phyloP scores from a whole-genome alignment of 768 basidiomycete genomes.

The Lentinula edodes region DNA sequence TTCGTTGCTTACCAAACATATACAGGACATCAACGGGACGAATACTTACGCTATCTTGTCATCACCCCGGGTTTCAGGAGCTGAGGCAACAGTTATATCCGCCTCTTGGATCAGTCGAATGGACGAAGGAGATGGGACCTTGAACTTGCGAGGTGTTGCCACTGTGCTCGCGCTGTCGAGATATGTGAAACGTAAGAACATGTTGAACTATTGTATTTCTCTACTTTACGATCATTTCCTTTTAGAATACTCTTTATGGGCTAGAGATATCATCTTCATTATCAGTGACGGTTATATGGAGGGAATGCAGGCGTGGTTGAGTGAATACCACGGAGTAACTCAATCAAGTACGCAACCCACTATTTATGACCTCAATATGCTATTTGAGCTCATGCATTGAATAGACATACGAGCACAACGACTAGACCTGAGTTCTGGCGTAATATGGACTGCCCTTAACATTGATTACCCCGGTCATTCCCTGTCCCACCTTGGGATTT shows the following conservation, averaged over 20 bases:
- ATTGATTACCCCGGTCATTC: conserved; percentile 97
- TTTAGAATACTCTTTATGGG: conserved; percentile 85
- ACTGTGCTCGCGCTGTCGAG: conserved; percentile 80
- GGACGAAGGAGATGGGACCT: conserved; percentile 47
- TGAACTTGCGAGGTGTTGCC: conserved; percentile 84
- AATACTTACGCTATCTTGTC: conserved; percentile 81
- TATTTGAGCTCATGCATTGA: background rate
- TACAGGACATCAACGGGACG: conserved; percentile 53
- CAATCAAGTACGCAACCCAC: conserved; percentile 48
- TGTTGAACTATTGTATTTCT: background rate
- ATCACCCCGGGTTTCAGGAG: conserved; percentile 88
- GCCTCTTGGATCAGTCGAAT: conserved; percentile 82
- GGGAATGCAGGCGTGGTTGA: conserved; percentile 91
- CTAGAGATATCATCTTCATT: conserved; percentile 89
- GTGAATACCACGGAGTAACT: conserved; percentile 66
- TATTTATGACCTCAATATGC: background rate
- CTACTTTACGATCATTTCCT: conserved; percentile 3
- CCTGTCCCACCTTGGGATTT: conserved; percentile 92
- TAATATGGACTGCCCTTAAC: conserved; percentile 93
- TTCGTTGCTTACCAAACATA: conserved; percentile 1
- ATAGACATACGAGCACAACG: conserved; percentile 63
- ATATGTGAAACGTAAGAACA: conserved; percentile 69
- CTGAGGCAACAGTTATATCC: conserved; percentile 86
- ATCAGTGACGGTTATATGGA: conserved; percentile 85
- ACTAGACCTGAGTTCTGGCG: conserved; percentile 67